Evolutionary conservation across 768 basidiomycete species (phyloP).

Genomic region (Gelatoporia subvermispora): DNA sequence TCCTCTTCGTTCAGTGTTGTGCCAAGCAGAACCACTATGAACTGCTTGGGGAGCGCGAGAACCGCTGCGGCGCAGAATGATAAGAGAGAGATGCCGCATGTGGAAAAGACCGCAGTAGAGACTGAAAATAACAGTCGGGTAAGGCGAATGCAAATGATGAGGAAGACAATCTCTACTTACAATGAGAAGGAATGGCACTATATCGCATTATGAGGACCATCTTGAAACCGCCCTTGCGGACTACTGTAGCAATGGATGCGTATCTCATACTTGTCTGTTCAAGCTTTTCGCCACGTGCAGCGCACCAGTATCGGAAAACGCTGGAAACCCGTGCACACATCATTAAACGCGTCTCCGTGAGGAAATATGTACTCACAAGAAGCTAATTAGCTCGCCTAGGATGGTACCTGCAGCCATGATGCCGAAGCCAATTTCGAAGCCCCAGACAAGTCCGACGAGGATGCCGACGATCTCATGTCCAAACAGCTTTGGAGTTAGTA

Average conservation of each 20-base stretch:
- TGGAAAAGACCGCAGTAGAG: slow-evolving; percentile 83
- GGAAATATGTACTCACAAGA: slow-evolving; percentile 52
- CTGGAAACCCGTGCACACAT: slow-evolving; percentile 29
- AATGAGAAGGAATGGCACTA: slow-evolving; percentile 84
- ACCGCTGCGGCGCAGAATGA: slow-evolving; percentile 76
- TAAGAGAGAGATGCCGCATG: slow-evolving; percentile 82
- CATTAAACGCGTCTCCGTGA: neutral
- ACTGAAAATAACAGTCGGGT: slow-evolving; percentile 44
- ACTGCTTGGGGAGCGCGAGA: slow-evolving; percentile 87
- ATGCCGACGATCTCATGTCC: slow-evolving; percentile 91
- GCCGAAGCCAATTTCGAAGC: slow-evolving; percentile 78
- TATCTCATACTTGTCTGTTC: slow-evolving; percentile 40
- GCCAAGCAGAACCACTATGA: slow-evolving; percentile 88
- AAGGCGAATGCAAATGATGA: neutral
- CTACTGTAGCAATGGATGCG: slow-evolving; percentile 48
- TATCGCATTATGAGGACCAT: slow-evolving; percentile 73
- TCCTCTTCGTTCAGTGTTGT: slow-evolving; percentile 58
- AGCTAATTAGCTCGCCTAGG: slow-evolving; percentile 83
- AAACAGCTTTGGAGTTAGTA: slow-evolving; percentile 50
- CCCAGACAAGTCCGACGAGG: slow-evolving; percentile 88
- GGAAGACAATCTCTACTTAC: slow-evolving; percentile 35
- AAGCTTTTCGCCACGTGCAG: slow-evolving; percentile 67
- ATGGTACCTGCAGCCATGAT: slow-evolving; percentile 84
- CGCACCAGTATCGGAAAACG: slow-evolving; percentile 80
- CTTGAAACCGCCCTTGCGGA: slow-evolving; percentile 88